Percentiles rank a stretch among this genome's conserved stretches.
Evolutionary conservation across 1,284 basidiomycete genomes (phyloP).

Genomic region (Heterobasidion parviporum): DNA sequence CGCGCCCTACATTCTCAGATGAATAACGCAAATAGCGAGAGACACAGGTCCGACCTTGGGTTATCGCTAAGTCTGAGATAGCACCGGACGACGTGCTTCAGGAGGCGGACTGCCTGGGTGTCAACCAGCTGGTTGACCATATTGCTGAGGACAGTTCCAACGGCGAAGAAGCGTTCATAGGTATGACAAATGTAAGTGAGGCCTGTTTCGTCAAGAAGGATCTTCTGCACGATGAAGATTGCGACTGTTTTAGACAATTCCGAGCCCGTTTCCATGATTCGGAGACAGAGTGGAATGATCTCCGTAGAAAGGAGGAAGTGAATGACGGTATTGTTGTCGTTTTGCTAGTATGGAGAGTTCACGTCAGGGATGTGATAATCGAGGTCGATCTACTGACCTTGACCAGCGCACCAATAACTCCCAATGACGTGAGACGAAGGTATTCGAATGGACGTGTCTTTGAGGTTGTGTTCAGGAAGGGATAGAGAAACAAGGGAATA

Average conservation of each 20-base stretch:
- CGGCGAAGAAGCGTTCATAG: slow-evolving; percentile 98
- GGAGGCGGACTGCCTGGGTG: slow-evolving; percentile 90
- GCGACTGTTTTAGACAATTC: slow-evolving; percentile 99
- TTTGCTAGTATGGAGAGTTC: slow-evolving; percentile 56
- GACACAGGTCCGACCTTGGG: slow-evolving; percentile 56
- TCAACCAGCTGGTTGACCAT: slow-evolving; percentile 98
- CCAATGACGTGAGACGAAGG: slow-evolving; percentile 92
- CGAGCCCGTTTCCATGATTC: slow-evolving; percentile 99
- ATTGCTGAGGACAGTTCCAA: slow-evolving; percentile 96
- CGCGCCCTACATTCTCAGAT: slow-evolving; percentile 57
- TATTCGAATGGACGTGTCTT: slow-evolving; percentile 99
- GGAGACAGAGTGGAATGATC: slow-evolving; percentile 97
- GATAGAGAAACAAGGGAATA: slow-evolving; percentile 98
- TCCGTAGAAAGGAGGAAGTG: slow-evolving; percentile 99
- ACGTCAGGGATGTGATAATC: neutral
- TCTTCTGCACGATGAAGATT: slow-evolving; percentile 99
- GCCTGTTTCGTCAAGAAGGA: slow-evolving; percentile 95
- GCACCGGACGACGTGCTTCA: slow-evolving; percentile 98
- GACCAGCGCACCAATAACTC: slow-evolving; percentile 97
- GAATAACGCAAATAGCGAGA: neutral
- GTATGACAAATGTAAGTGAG: slow-evolving; percentile 99
- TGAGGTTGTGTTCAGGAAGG: slow-evolving; percentile 97
- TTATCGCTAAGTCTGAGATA: slow-evolving; percentile 97
- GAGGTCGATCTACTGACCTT: slow-evolving; percentile 47
- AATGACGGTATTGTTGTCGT: slow-evolving; percentile 98